Evolutionary conservation across 805 yeast genomes (phyloP).

Genomic region (Candida manassasensis): DNA sequence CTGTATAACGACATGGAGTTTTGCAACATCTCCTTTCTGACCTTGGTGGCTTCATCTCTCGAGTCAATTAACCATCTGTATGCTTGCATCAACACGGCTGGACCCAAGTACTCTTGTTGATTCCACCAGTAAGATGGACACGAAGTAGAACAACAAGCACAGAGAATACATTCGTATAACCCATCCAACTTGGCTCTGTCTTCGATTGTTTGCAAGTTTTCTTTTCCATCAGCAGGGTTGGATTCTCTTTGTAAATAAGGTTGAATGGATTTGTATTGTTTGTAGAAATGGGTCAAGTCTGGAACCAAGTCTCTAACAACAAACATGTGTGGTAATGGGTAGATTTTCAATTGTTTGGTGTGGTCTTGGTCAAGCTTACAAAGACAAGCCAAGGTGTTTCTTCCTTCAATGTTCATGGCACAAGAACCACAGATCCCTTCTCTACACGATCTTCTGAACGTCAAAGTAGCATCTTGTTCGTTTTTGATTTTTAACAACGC

Average conservation of each 20-base stretch:
- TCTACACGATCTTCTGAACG: slow-evolving; percentile 97
- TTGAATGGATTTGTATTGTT: slow-evolving; percentile 97
- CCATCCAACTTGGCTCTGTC: slow-evolving; percentile 98
- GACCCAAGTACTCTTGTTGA: slow-evolving; percentile 97
- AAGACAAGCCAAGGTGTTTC: slow-evolving; percentile 93
- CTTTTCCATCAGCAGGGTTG: slow-evolving; percentile 85
- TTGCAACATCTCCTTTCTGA: slow-evolving; percentile 85
- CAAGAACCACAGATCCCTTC: slow-evolving; percentile 99
- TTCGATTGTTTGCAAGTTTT: slow-evolving; percentile 82
- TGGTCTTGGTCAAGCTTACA: slow-evolving; percentile 86
- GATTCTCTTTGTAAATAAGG: slow-evolving; percentile 86
- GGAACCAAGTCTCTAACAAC: slow-evolving; percentile 97
- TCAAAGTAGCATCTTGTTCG: slow-evolving; percentile 92
- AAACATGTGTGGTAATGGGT: slow-evolving; percentile 97
- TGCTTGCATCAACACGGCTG: slow-evolving; percentile 98
- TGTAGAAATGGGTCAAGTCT: slow-evolving; percentile 94
- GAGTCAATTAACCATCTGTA: slow-evolving; percentile 98
- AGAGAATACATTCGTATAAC: slow-evolving; percentile 91
- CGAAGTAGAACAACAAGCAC: slow-evolving; percentile 98
- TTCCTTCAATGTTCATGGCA: slow-evolving; percentile 99
- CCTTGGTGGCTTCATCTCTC: slow-evolving; percentile 82
- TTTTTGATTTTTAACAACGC: slow-evolving; percentile 92
- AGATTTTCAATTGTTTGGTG: slow-evolving; percentile 74
- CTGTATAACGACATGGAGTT: slow-evolving; percentile 97
- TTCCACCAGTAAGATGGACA: slow-evolving; percentile 99